A percentile compares a stretch with the other conserved stretches of the same genome.
Evolutionary conservation across 2,329 filamentous ascomycete species (phyloP).

Genomic region (Penicillium sp.): DNA sequence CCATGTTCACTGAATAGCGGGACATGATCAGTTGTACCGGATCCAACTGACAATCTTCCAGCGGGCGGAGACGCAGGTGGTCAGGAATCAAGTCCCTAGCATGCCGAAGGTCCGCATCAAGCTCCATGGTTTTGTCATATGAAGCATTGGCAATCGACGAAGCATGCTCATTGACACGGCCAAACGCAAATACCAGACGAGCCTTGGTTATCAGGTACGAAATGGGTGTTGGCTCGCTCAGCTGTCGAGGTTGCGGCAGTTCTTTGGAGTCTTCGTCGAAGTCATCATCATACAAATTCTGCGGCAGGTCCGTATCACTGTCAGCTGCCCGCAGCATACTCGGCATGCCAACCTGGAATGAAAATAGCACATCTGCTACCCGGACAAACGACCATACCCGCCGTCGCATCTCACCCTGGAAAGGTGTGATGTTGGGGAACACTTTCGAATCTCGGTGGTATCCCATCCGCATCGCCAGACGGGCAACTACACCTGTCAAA

Average conservation of each 20-base stretch:
- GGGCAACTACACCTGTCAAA: constrained; percentile 59
- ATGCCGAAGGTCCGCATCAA: constrained; percentile 59
- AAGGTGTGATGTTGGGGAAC: constrained; percentile 60
- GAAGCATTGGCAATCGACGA: constrained; percentile 46
- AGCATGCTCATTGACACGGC: constrained; percentile 45
- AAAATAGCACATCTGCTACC: constrained; percentile 64
- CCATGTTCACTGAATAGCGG: constrained; percentile 73
- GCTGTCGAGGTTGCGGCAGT: constrained; percentile 58
- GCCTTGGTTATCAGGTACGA: constrained; percentile 52
- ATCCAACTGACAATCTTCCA: constrained; percentile 74
- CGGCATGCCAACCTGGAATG: constrained; percentile 68
- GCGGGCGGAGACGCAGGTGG: constrained; percentile 71
- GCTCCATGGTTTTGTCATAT: constrained; percentile 63
- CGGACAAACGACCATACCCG: constrained; percentile 51
- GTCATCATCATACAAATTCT: constrained; percentile 66
- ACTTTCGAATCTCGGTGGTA: constrained; percentile 63
- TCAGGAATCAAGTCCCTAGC: constrained; percentile 69
- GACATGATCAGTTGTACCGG: constrained; percentile 71
- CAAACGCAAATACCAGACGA: constrained; percentile 44
- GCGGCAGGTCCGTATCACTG: constrained; percentile 61
- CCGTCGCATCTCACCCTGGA: constrained; percentile 60
- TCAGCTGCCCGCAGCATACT: constrained; percentile 65
- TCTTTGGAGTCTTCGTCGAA: constrained; percentile 57
- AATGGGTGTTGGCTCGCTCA: constrained; percentile 59
- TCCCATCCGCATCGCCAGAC: constrained; percentile 66